Evolutionary conservation across 805 yeast species (phyloP).

Genomic region (Myxozyma lipomycoides): DNA sequence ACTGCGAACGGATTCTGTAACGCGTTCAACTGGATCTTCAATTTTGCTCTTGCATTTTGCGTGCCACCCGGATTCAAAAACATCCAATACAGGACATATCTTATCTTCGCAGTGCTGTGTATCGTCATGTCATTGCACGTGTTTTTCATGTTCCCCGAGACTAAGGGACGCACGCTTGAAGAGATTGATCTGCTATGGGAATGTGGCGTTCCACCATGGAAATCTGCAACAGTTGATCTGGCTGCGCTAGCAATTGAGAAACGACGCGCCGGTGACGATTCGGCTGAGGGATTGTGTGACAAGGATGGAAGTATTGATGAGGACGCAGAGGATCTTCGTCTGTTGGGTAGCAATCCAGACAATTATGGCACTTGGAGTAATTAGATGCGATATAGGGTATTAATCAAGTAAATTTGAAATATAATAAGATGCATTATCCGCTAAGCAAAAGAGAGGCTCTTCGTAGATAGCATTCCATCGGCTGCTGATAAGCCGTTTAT

Average conservation of each 20-base stretch:
- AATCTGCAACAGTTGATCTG: conserved; percentile 5
- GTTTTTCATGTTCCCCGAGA: conserved; percentile 61
- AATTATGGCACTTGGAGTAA: not conserved
- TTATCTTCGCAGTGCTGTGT: conserved; percentile 54
- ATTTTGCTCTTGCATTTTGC: conserved; percentile 55
- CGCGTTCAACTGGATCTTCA: conserved; percentile 61
- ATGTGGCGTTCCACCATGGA: conserved; percentile 26
- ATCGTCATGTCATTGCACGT: conserved; percentile 45
- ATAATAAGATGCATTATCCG: not conserved
- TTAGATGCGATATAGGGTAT: not conserved
- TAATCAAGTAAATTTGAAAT: not conserved
- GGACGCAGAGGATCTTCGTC: not conserved
- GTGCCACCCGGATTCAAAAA: conserved; percentile 44
- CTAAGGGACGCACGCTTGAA: conserved; percentile 66
- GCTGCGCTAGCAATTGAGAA: conserved; percentile 1
- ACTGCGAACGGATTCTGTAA: conserved; percentile 56
- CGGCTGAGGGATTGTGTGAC: not conserved
- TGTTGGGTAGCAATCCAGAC: not conserved
- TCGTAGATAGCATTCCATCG: not conserved
- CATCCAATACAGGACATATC: conserved; percentile 57
- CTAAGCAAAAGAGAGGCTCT: not conserved
- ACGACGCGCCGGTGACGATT: not conserved
- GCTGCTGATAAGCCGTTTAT: not conserved
- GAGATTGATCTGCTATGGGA: conserved; percentile 59
- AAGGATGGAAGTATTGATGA: not conserved